Base-by-base conservation (phyloP, 139 green algal genomes). In the Edaphochlamys debaryana region DNA sequence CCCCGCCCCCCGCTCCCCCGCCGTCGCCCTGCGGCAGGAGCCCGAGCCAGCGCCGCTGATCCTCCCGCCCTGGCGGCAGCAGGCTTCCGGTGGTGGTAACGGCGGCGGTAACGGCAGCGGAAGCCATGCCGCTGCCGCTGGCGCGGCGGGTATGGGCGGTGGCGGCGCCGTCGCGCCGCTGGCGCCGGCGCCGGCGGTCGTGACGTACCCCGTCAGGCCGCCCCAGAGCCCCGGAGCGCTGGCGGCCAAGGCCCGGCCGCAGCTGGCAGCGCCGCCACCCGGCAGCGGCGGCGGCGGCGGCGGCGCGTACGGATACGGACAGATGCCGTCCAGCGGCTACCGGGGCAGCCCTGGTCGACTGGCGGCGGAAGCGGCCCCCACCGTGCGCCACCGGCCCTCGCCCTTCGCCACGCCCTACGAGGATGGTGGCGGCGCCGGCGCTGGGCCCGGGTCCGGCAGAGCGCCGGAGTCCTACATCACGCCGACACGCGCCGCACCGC, bases 31-130 rank as follows among this genome's bases (percentile, higher is more conserved):
- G 4, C 54, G 4, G 17, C 54, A 63, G 54, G 17, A 63, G 22
- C 54, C 20, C 11, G 17, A 63, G 54, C 54, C 45, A 54, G 45
- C 45, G 45, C 54, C 54, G 54, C 23, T 29, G 13, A 20, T 37
- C 7, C 27, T 81, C 1, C 74, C 74, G 30, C 74, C 74, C 41
- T 81, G 74, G 74, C 66, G 45, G 60, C 74, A 81, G 41, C 60
- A 9, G 45, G 45, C 45, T 9, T 54, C 9, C 45, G n/a, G n/a
- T n/a, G n/a, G n/a, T n/a, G n/a, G n/a, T n/a, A n/a, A 58, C 8
- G 32, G 23, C 40, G 30, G 37, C 42, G 11, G 30, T 36, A 66
- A 48, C 67, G 29, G 69, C 69, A 30, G 42, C 69, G 54, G 4
- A 30, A 45, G 20, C 13, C 34, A 30, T 22, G 69, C 45, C 60